Evolutionary conservation across 1,139 yeast species (phyloP), one percentile per base, ranked within the genome.

Genomic region (Geotrichum citri-aurantii): DNA sequence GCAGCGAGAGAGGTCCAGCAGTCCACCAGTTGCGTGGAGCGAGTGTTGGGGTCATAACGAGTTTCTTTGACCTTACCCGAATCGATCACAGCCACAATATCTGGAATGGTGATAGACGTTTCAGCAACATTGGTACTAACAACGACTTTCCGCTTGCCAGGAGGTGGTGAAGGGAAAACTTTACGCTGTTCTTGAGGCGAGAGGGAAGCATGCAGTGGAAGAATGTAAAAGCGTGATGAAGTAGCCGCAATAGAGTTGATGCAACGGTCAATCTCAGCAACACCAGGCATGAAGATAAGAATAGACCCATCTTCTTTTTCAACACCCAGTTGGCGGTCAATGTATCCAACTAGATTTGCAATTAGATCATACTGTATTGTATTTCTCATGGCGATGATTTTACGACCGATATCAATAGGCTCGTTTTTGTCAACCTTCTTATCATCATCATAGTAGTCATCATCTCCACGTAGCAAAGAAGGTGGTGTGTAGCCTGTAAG

Each of bases 1-100:
- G 95, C 97, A 0, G 98, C 97, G 64, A 81, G 81, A 0, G 98
- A 92, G 42, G 92, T 90, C 91, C 96, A 92, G 3, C 81, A 78
- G 68, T 92, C 98, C 3, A 85, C 78, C 50, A 93, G 77, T 61
- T 81, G 82, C 0, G 95, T 85, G 2, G 91, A 80, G 65, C 88
- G 86, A 17, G 84, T 77, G 46, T 75, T 77, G 0, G 89, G 68
- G 66, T 89, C 93, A 68, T 84, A 93, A 48, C 81, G 80, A 68
- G 89, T 81, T 19, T 85, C 83, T 68, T 93, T 93, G 2, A 89
- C 92, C 58, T 92, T 77, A 2, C 98, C 99, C 1, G 89, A 77
- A 69, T 93, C 98, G 48, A 93, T 81, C 0, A 93, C 97, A 0
- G 85, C 96, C 21, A 91, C 96, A 73, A 95, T 89, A 73, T 93